Evolutionary conservation across 495 filamentous ascomycete species (phyloP).

Genomic region (Astrothelium subdiscretum): DNA sequence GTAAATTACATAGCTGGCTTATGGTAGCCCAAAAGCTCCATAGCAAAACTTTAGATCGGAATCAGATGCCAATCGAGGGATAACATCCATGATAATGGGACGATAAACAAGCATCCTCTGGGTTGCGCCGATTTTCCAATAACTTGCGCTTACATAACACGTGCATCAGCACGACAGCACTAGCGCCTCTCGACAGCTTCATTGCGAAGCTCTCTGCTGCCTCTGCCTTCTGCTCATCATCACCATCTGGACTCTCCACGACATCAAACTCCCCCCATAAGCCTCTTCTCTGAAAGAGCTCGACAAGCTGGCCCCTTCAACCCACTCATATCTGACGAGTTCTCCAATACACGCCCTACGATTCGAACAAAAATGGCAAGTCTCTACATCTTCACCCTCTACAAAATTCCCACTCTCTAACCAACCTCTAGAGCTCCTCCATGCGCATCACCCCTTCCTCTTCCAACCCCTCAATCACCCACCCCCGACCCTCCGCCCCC

Average conservation of each 20-base stretch:
- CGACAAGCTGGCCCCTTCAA: no score
- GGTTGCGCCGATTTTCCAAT: not conserved
- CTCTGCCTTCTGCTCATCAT: not conserved
- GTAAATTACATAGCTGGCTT: no score
- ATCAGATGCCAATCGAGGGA: no score
- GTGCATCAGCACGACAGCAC: no score
- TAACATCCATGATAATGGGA: no score
- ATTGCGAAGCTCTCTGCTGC: conserved; percentile 3
- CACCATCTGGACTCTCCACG: conserved; percentile 1
- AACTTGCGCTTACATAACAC: not conserved
- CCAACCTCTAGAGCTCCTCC: conserved; percentile 26
- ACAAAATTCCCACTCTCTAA: not conserved
- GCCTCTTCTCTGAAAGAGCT: not conserved
- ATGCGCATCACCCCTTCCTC: conserved; percentile 74
- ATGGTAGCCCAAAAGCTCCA: no score
- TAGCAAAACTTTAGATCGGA: no score
- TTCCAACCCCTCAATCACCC: conserved; percentile 37
- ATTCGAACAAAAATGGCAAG: not conserved
- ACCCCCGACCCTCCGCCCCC: conserved; percentile 48
- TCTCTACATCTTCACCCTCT: not conserved
- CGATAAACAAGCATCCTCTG: no score
- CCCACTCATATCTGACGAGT: no score
- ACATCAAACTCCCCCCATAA: not conserved
- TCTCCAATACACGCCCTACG: no score
- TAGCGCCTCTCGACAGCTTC: not conserved